Evolutionary conservation across 2,329 filamentous ascomycete genomes (phyloP).

Genomic region (Fusarium continuum): DNA sequence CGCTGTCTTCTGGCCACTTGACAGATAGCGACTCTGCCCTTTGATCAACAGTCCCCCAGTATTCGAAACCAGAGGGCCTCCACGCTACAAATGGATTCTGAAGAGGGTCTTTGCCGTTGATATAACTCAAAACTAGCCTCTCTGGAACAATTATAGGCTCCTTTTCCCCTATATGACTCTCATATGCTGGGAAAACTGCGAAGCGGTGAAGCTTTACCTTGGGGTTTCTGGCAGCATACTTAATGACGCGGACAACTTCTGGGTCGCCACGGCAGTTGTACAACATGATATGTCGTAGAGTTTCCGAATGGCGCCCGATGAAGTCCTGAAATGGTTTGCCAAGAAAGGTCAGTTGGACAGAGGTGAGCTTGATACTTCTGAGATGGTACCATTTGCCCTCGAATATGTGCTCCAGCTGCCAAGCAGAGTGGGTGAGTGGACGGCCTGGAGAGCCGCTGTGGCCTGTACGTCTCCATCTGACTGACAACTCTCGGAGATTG

Average conservation of each 20-base stretch:
- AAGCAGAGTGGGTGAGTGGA: not conserved
- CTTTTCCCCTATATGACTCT: not conserved
- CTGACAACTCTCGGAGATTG: not conserved
- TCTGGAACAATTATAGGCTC: not conserved
- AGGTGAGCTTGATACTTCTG: not conserved
- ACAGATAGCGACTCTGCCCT: not conserved
- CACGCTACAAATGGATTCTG: not conserved
- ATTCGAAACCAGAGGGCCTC: not conserved
- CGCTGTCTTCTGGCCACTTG: not conserved
- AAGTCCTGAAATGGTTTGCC: not conserved
- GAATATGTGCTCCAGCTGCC: not conserved
- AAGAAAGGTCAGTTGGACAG: not conserved
- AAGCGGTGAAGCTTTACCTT: constrained; percentile 6
- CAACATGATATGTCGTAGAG: constrained; percentile 3
- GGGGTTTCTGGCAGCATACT: not conserved
- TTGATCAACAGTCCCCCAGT: not conserved
- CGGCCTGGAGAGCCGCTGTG: not conserved
- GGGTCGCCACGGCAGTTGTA: not conserved
- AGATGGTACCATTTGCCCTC: not conserved
- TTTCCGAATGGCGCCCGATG: not conserved
- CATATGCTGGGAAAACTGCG: not conserved
- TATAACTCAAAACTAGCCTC: not conserved
- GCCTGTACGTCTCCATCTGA: not conserved
- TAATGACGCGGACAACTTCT: not conserved
- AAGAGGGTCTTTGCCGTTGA: not conserved